A percentile compares a stretch with the other conserved stretches of the same genome.
phyloP scores from a whole-genome alignment of 2,329 filamentous ascomycete genomes.

The Thermoascus crustaceus region DNA sequence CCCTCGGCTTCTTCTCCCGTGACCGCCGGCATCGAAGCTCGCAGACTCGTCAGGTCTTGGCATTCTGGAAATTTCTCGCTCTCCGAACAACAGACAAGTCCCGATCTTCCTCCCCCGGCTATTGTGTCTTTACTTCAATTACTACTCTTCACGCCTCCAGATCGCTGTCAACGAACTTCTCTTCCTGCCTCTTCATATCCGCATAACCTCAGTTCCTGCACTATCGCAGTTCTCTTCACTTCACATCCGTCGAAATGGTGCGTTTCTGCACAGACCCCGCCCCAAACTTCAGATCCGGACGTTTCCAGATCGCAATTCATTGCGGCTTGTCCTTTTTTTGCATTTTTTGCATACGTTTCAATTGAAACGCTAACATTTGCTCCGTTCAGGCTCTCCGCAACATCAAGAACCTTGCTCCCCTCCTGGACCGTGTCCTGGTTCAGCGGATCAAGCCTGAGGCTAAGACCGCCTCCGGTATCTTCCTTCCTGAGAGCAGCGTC shows the following conservation, averaged over 20 bases:
- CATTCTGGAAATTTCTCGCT: constrained; percentile 39
- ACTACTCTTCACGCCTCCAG: constrained; percentile 19
- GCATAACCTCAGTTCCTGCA: constrained; percentile 2
- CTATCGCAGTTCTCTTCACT: constrained; percentile 8
- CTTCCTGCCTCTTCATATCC: constrained; percentile 5
- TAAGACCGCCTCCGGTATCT: constrained; percentile 95
- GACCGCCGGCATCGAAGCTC: constrained; percentile 5
- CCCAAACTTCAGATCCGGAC: not conserved
- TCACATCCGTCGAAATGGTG: constrained; percentile 18
- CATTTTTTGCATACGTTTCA: not conserved
- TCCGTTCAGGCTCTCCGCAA: constrained; percentile 62
- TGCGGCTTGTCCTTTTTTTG: constrained; percentile 7
- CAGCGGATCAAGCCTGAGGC: constrained; percentile 96
- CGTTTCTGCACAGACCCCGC: constrained; percentile 6
- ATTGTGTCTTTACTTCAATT: constrained; percentile 23
- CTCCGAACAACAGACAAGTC: constrained; percentile 12
- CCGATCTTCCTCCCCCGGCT: constrained; percentile 27
- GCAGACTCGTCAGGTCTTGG: constrained; percentile 27
- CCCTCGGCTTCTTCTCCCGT: constrained; percentile 21
- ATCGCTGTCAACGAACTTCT: constrained; percentile 9
- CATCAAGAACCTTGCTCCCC: constrained; percentile 88
- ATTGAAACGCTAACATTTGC: constrained; percentile 6
- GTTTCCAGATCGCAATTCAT: no score
- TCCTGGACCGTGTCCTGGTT: constrained; percentile 95
- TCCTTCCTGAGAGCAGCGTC: constrained; percentile 90